Percentiles rank a stretch among this genome's conserved stretches.
Evolutionary conservation across 2,329 filamentous ascomycete genomes (phyloP).

Genomic region (Aspergillus ibericus): DNA sequence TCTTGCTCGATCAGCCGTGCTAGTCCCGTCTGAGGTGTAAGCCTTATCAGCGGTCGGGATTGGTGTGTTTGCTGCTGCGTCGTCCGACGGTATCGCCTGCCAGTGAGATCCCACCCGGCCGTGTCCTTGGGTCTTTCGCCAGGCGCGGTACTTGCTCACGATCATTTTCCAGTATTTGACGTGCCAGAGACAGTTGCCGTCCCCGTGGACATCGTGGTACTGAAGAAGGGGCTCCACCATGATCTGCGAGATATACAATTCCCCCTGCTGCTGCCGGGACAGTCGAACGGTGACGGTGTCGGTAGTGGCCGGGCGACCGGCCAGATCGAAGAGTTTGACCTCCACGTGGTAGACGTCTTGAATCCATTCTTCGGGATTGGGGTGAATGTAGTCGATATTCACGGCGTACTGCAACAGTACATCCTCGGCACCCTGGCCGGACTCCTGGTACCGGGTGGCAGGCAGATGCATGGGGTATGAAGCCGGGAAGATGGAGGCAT

Average conservation of each 20-base stretch:
- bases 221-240: background rate
- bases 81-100: background rate
- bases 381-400: background rate
- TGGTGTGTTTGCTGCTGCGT: background rate
- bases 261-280: background rate
- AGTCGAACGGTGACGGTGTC: background rate
- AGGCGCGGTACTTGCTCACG: background rate
- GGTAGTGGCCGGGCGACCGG: background rate
- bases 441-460: background rate
- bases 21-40: too few relatives aligned
- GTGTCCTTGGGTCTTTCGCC: background rate
- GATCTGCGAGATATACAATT: background rate
- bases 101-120: background rate
- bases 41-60: too few relatives aligned
- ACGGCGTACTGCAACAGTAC: background rate
- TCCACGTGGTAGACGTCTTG: background rate
- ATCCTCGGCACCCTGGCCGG: background rate
- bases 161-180: conserved; percentile 3
- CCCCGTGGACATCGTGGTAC: background rate
- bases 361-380: background rate
- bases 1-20: background rate
- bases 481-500: background rate
- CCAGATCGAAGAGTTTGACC: background rate
- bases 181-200: conserved; percentile 2
- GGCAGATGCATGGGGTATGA: background rate